A percentile compares a stretch with the other conserved stretches of the same genome.
These are phyloP conservation scores for Hemileccinum impolitum DNA, from an alignment of 768 basidiomycete species.

Conservation along the genomic window DNA sequence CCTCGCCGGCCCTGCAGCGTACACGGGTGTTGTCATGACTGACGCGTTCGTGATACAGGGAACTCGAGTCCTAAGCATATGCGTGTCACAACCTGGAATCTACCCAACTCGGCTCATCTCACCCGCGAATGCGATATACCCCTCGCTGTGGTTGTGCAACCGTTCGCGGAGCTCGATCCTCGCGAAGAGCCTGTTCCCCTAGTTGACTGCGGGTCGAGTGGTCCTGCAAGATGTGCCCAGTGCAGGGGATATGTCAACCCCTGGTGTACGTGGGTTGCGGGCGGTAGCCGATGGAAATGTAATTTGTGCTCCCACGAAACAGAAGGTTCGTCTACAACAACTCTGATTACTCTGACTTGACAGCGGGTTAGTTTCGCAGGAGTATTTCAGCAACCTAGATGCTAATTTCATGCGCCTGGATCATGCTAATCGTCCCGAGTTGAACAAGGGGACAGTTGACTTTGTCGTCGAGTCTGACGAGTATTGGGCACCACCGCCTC, in stretches of 20 bases:
- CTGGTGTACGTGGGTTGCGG: slow-evolving; percentile 83
- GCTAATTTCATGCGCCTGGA: slow-evolving; percentile 75
- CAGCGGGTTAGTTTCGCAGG: slow-evolving; percentile 54
- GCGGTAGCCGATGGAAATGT: slow-evolving; percentile 86
- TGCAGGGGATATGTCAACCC: slow-evolving; percentile 94
- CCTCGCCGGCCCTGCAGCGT: background rate
- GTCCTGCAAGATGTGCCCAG: slow-evolving; percentile 79
- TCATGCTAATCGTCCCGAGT: slow-evolving; percentile 76
- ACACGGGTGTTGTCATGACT: slow-evolving; percentile 6
- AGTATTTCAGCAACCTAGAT: slow-evolving; percentile 85
- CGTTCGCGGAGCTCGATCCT: slow-evolving; percentile 78
- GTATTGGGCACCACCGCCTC: slow-evolving; percentile 82
- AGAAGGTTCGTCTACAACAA: slow-evolving; percentile 55
- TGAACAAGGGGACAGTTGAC: slow-evolving; percentile 89
- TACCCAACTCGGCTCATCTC: slow-evolving; percentile 78
- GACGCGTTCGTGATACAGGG: slow-evolving; percentile 39
- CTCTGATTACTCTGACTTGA: slow-evolving; percentile 8
- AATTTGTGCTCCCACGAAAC: slow-evolving; percentile 85
- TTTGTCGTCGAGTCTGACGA: slow-evolving; percentile 70
- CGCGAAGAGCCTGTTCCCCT: slow-evolving; percentile 79
- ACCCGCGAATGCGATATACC: slow-evolving; percentile 82
- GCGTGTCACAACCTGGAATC: slow-evolving; percentile 84
- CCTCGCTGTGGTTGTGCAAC: slow-evolving; percentile 81
- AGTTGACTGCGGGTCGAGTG: slow-evolving; percentile 64
- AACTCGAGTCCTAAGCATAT: slow-evolving; percentile 92